Conservation (phyloP, 176 grass and related monocot species). For the Echinochloa phyllopogon region DNA sequence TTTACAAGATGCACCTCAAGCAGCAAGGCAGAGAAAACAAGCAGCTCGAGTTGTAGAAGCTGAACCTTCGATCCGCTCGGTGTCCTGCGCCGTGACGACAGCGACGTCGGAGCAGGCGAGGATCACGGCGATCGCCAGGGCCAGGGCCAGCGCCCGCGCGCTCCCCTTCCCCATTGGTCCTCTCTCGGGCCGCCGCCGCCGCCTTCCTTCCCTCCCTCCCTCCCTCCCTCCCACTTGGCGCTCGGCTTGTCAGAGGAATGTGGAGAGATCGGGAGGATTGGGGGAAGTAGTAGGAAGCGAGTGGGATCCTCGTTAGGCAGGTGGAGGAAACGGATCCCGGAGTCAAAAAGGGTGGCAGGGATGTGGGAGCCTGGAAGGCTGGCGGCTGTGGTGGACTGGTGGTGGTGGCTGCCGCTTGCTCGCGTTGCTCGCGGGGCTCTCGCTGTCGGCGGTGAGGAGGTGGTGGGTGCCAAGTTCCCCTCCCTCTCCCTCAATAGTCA, state of each 20-base stretch:
- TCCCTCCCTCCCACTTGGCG: neutral
- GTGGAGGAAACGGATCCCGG: neutral
- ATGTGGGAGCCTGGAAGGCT: neutral
- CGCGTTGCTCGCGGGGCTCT: neutral
- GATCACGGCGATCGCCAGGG: conserved; percentile 10
- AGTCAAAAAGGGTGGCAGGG: conserved; percentile 29
- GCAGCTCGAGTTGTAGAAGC: neutral
- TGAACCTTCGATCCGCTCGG: conserved; percentile 39
- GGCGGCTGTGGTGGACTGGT: neutral
- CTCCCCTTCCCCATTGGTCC: conserved; percentile 14
- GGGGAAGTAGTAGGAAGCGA: neutral
- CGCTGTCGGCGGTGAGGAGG: conserved; percentile 14
- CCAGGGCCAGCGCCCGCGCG: conserved; percentile 4
- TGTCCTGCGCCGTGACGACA: conserved; percentile 5
- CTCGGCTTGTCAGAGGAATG: neutral
- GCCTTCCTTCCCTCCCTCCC: neutral
- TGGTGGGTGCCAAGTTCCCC: neutral
- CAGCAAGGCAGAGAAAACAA: neutral
- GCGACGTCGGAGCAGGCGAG: neutral
- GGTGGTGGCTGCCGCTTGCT: neutral
- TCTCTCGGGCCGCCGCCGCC: neutral
- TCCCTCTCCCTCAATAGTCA: neutral
- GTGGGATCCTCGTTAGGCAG: neutral
- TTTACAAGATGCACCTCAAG: neutral
- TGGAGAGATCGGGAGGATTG: neutral